phyloP scores from a whole-genome alignment of 495 filamentous ascomycete species.

The Gamarada debralockiae region DNA sequence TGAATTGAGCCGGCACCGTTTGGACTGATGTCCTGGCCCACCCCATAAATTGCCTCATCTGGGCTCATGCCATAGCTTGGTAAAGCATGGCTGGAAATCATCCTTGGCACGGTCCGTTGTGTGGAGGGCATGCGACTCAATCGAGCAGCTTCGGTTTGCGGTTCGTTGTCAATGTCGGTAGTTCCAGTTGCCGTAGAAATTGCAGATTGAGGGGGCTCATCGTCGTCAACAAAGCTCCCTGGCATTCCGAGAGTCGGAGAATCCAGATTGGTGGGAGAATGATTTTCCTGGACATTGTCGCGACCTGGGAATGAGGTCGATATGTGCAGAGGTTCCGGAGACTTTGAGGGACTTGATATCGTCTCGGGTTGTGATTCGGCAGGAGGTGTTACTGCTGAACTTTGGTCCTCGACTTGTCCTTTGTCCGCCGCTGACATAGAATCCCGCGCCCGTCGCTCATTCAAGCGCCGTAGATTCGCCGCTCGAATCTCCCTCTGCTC shows the following conservation, averaged over 20 bases:
- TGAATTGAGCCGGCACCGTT: conserved; percentile 46
- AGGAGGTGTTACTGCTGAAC: conserved; percentile 6
- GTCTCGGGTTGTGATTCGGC: background rate
- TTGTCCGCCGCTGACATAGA: conserved; percentile 34
- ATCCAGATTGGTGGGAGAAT: conserved; percentile 31
- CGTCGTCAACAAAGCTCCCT: conserved; percentile 46
- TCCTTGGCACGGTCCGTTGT: conserved; percentile 14
- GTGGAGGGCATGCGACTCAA: conserved; percentile 17
- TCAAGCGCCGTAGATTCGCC: conserved; percentile 31
- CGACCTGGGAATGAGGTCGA: conserved; percentile 16
- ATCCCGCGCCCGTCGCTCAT: conserved; percentile 34
- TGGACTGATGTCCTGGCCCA: conserved; percentile 3
- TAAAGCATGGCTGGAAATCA: conserved; percentile 12
- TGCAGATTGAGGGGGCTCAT: conserved; percentile 44
- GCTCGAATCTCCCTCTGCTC: conserved; percentile 53
- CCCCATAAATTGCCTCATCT: conserved; percentile 19
- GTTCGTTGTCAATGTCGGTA: conserved; percentile 69
- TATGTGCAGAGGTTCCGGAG: conserved; percentile 17
- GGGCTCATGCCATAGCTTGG: conserved; percentile 16
- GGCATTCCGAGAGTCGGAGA: conserved; percentile 71
- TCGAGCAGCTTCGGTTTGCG: conserved; percentile 53
- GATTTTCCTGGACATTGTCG: background rate
- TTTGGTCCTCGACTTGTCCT: conserved; percentile 26
- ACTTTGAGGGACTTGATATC: background rate
- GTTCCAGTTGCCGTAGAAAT: conserved; percentile 53